Evolutionary conservation across 2,329 filamentous ascomycete genomes (phyloP).

Genomic region (Cercospora berteroae): DNA sequence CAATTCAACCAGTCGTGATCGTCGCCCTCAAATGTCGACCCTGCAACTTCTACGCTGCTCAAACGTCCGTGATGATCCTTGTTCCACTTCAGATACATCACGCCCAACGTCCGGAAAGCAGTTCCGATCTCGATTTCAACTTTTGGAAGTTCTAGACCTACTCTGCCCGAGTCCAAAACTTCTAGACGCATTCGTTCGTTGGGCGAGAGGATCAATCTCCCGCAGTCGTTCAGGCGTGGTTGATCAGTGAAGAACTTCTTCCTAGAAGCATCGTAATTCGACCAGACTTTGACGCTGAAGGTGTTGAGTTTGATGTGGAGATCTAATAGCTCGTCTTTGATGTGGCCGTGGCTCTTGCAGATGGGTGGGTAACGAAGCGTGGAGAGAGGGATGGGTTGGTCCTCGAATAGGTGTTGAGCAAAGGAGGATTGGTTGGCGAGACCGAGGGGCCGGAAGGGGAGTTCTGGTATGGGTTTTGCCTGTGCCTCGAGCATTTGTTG

Average conservation of each 20-base stretch:
- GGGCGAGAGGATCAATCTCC: slow-evolving; percentile 11
- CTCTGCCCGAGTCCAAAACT: neutral
- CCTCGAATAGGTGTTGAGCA: neutral
- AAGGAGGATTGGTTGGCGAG: neutral
- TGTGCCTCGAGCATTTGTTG: neutral
- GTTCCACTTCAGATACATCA: neutral
- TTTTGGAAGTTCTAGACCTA: slow-evolving; percentile 8
- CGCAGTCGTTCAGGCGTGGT: slow-evolving; percentile 11
- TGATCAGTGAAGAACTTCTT: slow-evolving; percentile 10
- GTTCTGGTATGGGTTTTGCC: neutral
- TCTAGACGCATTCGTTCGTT: slow-evolving; percentile 14
- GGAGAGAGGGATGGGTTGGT: slow-evolving; percentile 5
- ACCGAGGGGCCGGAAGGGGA: neutral
- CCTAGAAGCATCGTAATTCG: slow-evolving; percentile 21
- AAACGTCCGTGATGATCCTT: too few species aligned
- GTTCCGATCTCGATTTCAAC: slow-evolving; percentile 18
- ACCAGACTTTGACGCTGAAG: slow-evolving; percentile 21
- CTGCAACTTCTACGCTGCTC: neutral
- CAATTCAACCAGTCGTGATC: neutral
- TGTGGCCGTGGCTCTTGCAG: slow-evolving; percentile 4
- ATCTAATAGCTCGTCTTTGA: slow-evolving; percentile 9
- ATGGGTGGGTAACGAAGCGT: slow-evolving; percentile 1
- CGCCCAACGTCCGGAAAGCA: slow-evolving; percentile 19
- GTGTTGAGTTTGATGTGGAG: slow-evolving; percentile 14
- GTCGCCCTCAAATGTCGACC: neutral